Conservation (phyloP, 192 early-diverging fungal genomes). For the Podila minutissima region DNA sequence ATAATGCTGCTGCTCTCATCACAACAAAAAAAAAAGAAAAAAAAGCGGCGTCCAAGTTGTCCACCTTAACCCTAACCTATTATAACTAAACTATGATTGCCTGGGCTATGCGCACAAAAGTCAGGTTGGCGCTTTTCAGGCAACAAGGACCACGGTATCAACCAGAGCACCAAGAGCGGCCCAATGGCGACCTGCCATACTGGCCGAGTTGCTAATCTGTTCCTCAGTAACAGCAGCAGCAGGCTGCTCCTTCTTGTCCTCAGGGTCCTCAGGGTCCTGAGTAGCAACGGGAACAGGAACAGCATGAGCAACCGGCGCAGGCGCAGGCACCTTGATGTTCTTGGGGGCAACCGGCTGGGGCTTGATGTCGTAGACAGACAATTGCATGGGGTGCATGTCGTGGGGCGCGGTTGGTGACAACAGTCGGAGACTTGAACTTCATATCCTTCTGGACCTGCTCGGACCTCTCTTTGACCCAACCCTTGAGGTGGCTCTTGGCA, state of each 20-base stretch:
- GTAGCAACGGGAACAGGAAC: background rate
- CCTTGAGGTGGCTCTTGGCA: constrained; percentile 8
- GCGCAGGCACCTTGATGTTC: background rate
- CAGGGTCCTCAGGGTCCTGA: too few relatives aligned
- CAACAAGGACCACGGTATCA: background rate
- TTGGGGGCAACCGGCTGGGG: background rate
- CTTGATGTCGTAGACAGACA: background rate
- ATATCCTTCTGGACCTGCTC: constrained; percentile 13
- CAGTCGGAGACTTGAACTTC: constrained; percentile 14
- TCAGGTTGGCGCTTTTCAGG: background rate
- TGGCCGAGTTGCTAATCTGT: background rate
- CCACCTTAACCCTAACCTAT: too few relatives aligned
- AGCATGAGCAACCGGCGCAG: background rate
- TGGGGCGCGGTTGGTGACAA: constrained; percentile 7
- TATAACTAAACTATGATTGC: too few relatives aligned
- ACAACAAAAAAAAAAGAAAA: too few relatives aligned
- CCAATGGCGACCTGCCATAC: constrained; percentile 9
- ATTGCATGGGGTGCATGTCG: constrained; percentile 3
- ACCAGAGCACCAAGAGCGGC: constrained; percentile 8
- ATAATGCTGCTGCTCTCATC: too few relatives aligned
- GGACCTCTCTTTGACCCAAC: constrained; percentile 16
- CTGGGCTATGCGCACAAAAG: too few relatives aligned
- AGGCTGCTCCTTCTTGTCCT: background rate
- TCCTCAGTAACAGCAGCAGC: background rate
- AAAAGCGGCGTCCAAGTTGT: too few relatives aligned